These are phyloP conservation scores for Eucalyptus sp. DNA, from an alignment of 345 rosid species.

Conservation along the genomic window DNA sequence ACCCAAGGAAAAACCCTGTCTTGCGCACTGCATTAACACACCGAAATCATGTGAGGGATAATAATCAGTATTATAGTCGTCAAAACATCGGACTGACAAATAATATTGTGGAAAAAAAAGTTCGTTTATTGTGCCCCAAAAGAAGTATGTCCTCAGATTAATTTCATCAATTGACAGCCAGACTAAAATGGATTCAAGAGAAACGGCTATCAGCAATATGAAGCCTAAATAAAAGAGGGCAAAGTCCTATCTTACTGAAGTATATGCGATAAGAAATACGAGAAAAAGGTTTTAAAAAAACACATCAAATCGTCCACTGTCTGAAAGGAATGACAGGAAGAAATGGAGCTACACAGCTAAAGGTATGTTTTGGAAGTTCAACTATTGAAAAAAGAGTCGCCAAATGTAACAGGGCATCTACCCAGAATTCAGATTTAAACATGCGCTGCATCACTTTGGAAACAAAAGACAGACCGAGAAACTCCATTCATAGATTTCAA, in stretches of 20 bases:
- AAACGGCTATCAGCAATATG: neutral
- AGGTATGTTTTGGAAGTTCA: neutral
- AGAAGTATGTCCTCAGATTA: neutral
- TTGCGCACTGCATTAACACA: constrained; percentile 59
- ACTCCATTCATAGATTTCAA: neutral
- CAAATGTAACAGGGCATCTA: neutral
- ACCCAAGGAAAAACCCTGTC: constrained; percentile 95
- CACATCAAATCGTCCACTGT: neutral
- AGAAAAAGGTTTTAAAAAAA: neutral
- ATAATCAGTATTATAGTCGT: neutral
- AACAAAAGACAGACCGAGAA: neutral
- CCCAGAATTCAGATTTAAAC: neutral
- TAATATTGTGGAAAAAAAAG: neutral
- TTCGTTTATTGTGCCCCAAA: neutral
- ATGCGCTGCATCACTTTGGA: neutral
- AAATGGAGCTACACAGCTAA: neutral
- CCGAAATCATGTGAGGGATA: neutral
- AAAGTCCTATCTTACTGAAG: neutral
- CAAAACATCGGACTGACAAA: neutral
- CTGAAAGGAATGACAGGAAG: neutral
- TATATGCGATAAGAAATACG: neutral
- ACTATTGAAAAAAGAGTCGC: neutral
- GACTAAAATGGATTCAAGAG: neutral
- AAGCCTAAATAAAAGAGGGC: neutral
- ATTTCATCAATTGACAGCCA: neutral